Evolutionary conservation across 345 rosid species (phyloP), one percentile per base, ranked within the genome.

Genomic region (Moringa oleifera): DNA sequence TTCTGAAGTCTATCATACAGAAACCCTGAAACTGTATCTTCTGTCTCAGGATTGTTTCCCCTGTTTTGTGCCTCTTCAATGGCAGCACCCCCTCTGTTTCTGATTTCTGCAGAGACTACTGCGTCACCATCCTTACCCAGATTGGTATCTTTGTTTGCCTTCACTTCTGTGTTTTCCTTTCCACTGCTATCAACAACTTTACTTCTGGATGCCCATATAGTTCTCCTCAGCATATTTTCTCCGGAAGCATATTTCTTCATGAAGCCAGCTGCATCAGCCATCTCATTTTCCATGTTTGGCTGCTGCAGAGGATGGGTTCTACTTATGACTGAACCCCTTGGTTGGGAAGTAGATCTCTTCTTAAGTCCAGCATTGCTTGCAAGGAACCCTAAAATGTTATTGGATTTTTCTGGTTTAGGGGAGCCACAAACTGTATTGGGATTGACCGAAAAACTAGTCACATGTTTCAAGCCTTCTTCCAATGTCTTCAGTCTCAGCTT

Each of bases 1-100:
- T 83, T 94, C 53, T 94, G 99, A 71, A 94, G 80, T 58, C 80
- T 89, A 37, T 94, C 99, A 68, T 87, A 94, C 59, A 94, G 65
- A 66, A 90, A 83, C 20, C 97, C 99, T 7, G 99, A 94, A 68
- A 94, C 93, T 64, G 64, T 20, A 71, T 94, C 93, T 61, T 77
- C 73, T 9, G 22, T 56, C 53, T 56, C 64, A 49, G 67, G 45
- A 65, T 25, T 60, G 23, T 57, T 75, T 53, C 67, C 77, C 67
- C 65, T 74, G 53, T 70, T 41, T 20, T 58, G 71, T 46, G 68
- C 68, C 6, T 71, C 80, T 13, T 65, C 85, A 51, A 69, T 57
- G 53, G 57, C 75, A 41, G 55, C 62, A 28, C 50, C n/a, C n/a
- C n/a, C 66, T 31, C 74, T 63, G 57, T 16, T 55, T 60, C 53